A percentile compares a stretch with the other conserved stretches of the same genome.
These are phyloP conservation scores for Platanus orientalis DNA, from an alignment of 164 flowering plant species.

Conservation along the genomic window DNA sequence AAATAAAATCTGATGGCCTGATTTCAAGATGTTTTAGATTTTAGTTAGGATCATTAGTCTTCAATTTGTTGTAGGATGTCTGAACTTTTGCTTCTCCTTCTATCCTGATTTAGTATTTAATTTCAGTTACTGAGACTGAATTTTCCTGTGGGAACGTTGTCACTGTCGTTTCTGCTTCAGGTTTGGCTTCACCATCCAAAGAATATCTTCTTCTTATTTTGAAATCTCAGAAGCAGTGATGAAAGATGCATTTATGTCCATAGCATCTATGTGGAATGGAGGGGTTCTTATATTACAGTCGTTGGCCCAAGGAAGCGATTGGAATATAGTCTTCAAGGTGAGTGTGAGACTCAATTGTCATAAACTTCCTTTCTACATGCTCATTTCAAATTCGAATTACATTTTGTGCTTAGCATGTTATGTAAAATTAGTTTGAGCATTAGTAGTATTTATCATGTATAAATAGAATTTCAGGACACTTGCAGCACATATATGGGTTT, in stretches of 20 bases:
- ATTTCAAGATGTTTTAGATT: too few species aligned
- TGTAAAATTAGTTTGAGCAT: background rate
- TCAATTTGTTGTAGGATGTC: too few species aligned
- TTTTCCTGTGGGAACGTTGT: conserved; percentile 4
- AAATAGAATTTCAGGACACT: background rate
- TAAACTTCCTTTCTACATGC: background rate
- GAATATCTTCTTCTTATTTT: conserved; percentile 43
- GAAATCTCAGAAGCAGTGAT: conserved; percentile 46
- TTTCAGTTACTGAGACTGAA: background rate
- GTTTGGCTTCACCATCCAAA: conserved; percentile 36
- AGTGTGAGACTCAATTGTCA: background rate
- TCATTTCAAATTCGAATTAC: background rate
- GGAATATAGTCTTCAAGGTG: conserved; percentile 72
- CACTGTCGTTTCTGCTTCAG: conserved; percentile 32
- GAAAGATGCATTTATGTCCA: conserved; percentile 23
- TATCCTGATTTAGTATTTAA: too few species aligned
- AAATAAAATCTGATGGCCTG: too few species aligned
- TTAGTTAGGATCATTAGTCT: too few species aligned
- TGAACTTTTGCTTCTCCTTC: too few species aligned
- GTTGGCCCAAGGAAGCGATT: conserved; percentile 65
- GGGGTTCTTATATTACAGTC: conserved; percentile 24
- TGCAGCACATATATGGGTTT: background rate
- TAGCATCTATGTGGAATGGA: conserved; percentile 52
- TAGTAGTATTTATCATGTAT: background rate
- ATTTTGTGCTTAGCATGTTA: background rate